Evolutionary conservation across 1,284 basidiomycete genomes (phyloP), one percentile per base, ranked within the genome.

Genomic region (Ganoderma meredithae): DNA sequence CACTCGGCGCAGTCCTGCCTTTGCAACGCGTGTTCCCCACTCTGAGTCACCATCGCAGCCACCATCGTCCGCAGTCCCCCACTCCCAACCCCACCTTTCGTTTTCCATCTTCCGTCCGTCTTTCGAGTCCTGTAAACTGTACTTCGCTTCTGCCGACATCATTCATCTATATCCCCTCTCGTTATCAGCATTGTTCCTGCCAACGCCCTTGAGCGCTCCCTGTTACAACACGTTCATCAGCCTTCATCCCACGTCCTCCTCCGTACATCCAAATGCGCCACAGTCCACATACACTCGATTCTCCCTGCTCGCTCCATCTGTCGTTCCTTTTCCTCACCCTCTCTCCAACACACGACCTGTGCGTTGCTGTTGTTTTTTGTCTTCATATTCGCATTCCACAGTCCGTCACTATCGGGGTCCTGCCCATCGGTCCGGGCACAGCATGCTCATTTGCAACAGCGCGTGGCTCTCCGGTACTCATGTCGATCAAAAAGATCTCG

Each of bases 401-500:
- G 27, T 31, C 25, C 25, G 52, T 27, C 52, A 15, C 15, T 31
- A 15, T 31, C 52, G 22, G 25, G 27, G 52, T 17, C 2, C 17
- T 6, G 22, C 12, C 25, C n/a, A 49, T 25, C 2, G 6, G 53
- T 27, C 53, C 17, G 9, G 25, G 53, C 53, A 55, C 53, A 55
- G 53, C 53, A 55, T 55, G 27, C 3, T 2, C 53, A 33, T 31
- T 31, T 13, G 25, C 15, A 55, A 17, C 25, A 27, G 15, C 15
- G 17, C 49, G 17, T 31, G 31, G 15, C 27, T 27, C 55, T 36
- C 17, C 15, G 17, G 1, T 39, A 8, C 25, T 31, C 31, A 31
- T 31, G 27, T 56, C 55, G 55, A 56, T 61, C 60, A 47, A 61
- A 40, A 61, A 61, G 13, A 56, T 56, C 33, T 27, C 60, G 13